These are phyloP conservation scores for Cyclostephanos tholiformis DNA, from an alignment of 108 stramenopile genomes.

Conservation along the genomic window DNA sequence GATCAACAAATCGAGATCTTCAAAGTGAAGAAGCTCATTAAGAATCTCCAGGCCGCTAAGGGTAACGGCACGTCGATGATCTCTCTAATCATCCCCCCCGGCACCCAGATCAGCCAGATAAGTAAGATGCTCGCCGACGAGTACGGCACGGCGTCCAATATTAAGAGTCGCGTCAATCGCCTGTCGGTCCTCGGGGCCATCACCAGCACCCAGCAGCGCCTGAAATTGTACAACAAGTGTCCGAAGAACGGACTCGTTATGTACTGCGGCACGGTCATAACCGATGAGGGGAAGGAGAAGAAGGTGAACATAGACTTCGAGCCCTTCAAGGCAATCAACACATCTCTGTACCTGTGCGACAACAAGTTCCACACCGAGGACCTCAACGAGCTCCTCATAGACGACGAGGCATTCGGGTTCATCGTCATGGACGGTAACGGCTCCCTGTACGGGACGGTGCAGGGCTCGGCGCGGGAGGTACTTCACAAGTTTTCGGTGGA, in stretches of 20 bases:
- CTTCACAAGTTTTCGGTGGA: conserved; percentile 98
- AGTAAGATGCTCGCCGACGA: conserved; percentile 98
- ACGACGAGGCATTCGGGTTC: conserved; percentile 99
- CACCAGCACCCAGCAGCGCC: conserved; percentile 97
- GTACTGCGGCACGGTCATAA: conserved; percentile 98
- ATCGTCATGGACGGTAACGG: conserved; percentile 99
- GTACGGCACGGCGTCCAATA: conserved; percentile 99
- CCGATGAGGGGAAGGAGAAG: conserved; percentile 99
- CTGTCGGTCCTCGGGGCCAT: conserved; percentile 97
- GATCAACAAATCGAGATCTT: conserved; percentile 95
- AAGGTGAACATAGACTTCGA: conserved; percentile 98
- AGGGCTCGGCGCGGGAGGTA: conserved; percentile 92
- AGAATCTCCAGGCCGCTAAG: conserved; percentile 89
- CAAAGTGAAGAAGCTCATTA: conserved; percentile 99
- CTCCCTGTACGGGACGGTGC: conserved; percentile 94
- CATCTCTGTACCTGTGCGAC: conserved; percentile 98
- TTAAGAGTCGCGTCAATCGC: conserved; percentile 97
- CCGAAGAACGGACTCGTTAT: conserved; percentile 93
- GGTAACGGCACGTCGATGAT: conserved; percentile 99
- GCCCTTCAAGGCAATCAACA: conserved; percentile 99
- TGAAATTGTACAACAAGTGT: conserved; percentile 96
- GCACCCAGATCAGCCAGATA: conserved; percentile 93
- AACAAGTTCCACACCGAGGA: conserved; percentile 99
- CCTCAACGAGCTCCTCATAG: conserved; percentile 96
- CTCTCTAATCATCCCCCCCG: conserved; percentile 96